Conservation (phyloP, 768 basidiomycete species). For the Russula brevipes region DNA sequence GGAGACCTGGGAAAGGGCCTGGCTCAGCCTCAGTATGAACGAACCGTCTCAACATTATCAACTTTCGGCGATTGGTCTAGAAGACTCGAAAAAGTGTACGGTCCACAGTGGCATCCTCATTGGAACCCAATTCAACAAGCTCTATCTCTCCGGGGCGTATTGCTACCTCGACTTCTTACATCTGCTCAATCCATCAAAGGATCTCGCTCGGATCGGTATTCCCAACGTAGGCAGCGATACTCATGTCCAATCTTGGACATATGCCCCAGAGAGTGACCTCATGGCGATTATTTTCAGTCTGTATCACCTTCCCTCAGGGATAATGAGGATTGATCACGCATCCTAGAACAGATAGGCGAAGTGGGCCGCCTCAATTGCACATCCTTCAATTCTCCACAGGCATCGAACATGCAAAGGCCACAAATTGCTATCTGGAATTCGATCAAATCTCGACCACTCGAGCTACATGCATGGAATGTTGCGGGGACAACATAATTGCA, state of each 20-base stretch:
- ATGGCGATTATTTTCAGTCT: constrained; percentile 10
- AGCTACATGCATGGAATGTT: constrained; percentile 9
- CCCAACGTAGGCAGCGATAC: constrained; percentile 5
- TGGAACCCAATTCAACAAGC: background rate
- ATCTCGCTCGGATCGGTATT: background rate
- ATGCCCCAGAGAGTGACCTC: constrained; percentile 14
- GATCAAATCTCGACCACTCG: background rate
- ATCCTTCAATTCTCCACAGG: constrained; percentile 20
- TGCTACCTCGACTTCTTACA: constrained; percentile 6
- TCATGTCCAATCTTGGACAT: constrained; percentile 8
- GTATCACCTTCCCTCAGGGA: background rate
- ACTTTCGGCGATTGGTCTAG: background rate
- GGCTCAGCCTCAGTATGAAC: constrained; percentile 2
- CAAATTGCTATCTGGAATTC: constrained; percentile 3
- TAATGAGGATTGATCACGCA: background rate
- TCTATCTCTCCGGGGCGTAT: background rate
- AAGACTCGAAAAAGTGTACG: background rate
- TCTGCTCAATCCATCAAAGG: background rate
- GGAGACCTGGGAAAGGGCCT: constrained; percentile 15
- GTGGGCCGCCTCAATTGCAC: background rate
- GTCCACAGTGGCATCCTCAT: constrained; percentile 12
- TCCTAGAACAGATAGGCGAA: background rate
- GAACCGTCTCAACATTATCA: background rate
- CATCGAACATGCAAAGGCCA: background rate
- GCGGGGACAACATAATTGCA: constrained; percentile 15